phyloP scores from a whole-genome alignment of 2,329 filamentous ascomycete species.

The Alternaria panax region DNA sequence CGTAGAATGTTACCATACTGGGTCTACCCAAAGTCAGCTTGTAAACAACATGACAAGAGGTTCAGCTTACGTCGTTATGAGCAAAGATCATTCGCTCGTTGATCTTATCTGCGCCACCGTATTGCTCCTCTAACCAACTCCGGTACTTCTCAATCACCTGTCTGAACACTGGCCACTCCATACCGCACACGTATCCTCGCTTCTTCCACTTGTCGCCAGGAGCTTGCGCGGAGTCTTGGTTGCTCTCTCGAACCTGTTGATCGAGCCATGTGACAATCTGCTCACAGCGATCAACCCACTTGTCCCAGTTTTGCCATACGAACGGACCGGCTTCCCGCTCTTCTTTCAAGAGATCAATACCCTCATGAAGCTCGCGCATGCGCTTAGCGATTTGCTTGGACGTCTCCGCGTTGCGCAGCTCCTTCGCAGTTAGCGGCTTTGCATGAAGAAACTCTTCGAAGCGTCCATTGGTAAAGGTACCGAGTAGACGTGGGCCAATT shows the following conservation, averaged over 20 bases:
- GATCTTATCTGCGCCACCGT: constrained; percentile 71
- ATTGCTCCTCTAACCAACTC: constrained; percentile 73
- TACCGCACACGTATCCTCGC: constrained; percentile 80
- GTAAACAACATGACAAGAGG: background rate
- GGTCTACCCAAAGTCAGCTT: constrained; percentile 64
- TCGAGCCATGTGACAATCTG: constrained; percentile 67
- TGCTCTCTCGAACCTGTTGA: constrained; percentile 61
- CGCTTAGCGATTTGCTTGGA: constrained; percentile 95
- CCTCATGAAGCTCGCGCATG: constrained; percentile 94
- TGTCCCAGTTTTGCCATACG: constrained; percentile 94
- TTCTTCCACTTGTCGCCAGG: constrained; percentile 67
- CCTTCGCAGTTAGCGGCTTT: constrained; percentile 75
- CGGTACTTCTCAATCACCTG: constrained; percentile 79
- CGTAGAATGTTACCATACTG: constrained; percentile 98
- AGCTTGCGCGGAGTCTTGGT: constrained; percentile 44
- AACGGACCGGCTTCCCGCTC: constrained; percentile 82
- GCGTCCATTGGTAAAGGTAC: constrained; percentile 91
- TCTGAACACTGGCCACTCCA: constrained; percentile 81
- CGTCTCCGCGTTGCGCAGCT: constrained; percentile 81
- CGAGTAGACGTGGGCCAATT: constrained; percentile 88
- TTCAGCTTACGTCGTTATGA: constrained; percentile 85
- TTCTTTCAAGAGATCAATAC: constrained; percentile 81
- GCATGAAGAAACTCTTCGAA: constrained; percentile 96
- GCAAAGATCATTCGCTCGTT: constrained; percentile 85
- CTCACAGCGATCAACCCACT: constrained; percentile 77